Conservation (phyloP, 805 yeast species). For the Kodamaea jinghongensis region DNA sequence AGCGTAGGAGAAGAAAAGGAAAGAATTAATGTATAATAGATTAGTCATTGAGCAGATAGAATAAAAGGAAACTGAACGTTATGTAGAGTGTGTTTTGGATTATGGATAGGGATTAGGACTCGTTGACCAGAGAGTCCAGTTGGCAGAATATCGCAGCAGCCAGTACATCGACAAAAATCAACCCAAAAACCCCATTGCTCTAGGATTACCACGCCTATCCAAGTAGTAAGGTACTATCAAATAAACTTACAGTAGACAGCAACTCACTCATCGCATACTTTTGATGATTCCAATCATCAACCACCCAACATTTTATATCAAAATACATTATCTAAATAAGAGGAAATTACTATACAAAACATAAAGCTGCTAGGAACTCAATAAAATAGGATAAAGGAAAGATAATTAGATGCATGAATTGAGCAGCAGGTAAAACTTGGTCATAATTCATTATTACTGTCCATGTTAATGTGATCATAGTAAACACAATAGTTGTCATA, state of each 20-base stretch:
- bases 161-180: too few relatives aligned
- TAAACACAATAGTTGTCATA: background rate
- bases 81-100: too few relatives aligned
- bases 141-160: too few relatives aligned
- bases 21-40: slow-evolving; percentile 21
- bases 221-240: too few relatives aligned
- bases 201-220: too few relatives aligned
- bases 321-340: slow-evolving; percentile 4
- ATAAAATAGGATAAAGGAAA: slow-evolving; percentile 1
- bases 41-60: background rate
- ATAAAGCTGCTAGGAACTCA: slow-evolving; percentile 1
- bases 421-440: slow-evolving; percentile 8
- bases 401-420: slow-evolving; percentile 3
- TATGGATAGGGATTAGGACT: too few relatives aligned
- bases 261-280: too few relatives aligned
- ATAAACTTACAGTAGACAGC: too few relatives aligned
- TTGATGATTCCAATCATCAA: background rate
- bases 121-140: too few relatives aligned
- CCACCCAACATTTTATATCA: too few relatives aligned
- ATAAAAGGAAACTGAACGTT: background rate
- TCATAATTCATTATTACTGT: slow-evolving; percentile 16
- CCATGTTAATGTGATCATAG: slow-evolving; percentile 4
- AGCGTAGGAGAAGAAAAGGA: slow-evolving; percentile 63
- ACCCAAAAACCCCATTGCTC: too few relatives aligned
- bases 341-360: slow-evolving; percentile 7